Evolutionary conservation across 2,329 filamentous ascomycete genomes (phyloP).

Genomic region (Phyllosticta capitalensis): DNA sequence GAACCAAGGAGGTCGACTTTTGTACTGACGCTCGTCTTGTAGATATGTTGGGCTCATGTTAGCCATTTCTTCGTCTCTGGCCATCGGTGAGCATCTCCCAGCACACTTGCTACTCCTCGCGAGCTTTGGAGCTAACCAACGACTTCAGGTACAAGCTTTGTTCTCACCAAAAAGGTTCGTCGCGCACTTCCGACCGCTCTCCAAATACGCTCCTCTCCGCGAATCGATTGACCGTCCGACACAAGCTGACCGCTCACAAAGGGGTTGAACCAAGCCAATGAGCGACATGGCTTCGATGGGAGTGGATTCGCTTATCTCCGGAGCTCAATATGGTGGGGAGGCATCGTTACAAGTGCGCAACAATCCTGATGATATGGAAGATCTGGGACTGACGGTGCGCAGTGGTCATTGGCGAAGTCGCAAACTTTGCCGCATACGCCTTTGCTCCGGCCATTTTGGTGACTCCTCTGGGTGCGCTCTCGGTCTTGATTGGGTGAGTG

Average conservation of each 20-base stretch:
- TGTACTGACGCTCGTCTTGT: slow-evolving; percentile 10
- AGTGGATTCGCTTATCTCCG: slow-evolving; percentile 91
- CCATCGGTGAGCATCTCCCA: slow-evolving; percentile 23
- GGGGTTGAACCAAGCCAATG: slow-evolving; percentile 84
- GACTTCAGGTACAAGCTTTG: slow-evolving; percentile 75
- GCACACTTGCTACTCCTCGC: not conserved
- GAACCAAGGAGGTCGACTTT: not conserved
- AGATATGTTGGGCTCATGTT: slow-evolving; percentile 33
- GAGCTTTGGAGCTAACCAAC: slow-evolving; percentile 13
- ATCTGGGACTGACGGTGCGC: slow-evolving; percentile 16
- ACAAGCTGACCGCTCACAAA: slow-evolving; percentile 29
- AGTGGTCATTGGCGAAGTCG: slow-evolving; percentile 90
- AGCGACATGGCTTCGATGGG: slow-evolving; percentile 90
- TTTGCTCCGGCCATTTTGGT: slow-evolving; percentile 98
- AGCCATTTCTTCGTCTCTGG: slow-evolving; percentile 31
- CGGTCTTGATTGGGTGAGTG: slow-evolving; percentile 72
- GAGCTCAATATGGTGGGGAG: slow-evolving; percentile 96
- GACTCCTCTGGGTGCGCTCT: slow-evolving; percentile 85
- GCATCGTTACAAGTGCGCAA: slow-evolving; percentile 72
- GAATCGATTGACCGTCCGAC: not conserved
- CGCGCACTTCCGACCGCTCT: not conserved
- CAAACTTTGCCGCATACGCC: slow-evolving; percentile 96
- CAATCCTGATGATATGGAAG: not conserved
- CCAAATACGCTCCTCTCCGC: not conserved
- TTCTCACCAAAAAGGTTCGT: slow-evolving; percentile 94